Evolutionary conservation across 306 rosid genomes (phyloP), one percentile per base, ranked within the genome.

Genomic region (Gynostemma pentaphyllum): DNA sequence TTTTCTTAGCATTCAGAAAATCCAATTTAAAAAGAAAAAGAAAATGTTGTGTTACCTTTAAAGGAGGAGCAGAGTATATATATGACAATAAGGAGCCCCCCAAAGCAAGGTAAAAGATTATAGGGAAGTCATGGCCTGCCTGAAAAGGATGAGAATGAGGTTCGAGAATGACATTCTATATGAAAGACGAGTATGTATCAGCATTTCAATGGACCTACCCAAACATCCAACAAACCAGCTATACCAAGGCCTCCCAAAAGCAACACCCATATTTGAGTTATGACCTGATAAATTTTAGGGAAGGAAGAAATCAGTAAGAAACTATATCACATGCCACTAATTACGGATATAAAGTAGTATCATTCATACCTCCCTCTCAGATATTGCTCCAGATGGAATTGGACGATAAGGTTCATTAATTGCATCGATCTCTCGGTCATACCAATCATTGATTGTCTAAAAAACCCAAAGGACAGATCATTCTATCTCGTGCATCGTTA

Each of bases 341-440:
- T n/a, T 27, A 27, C 36, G 64, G n/a, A 51, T 22, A 59, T 30
- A 49, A 34, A 66, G 3, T 36, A 13, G 61, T 40, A 3, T 54
- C 23, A 48, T 28, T 21, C 71, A 66, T 72, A 83, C 99, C 96
- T 92, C 99, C 66, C 73, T 80, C 83, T 92, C 96, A 69, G 99
- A 76, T 75, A 88, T 92, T 54, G 85, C 90, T 26, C 99, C 99
- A 0, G 99, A 92, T 65, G 99, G 99, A 81, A 92, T 92, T 45
- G 99, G 99, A 44, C 99, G 88, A 65, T 92, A 92, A 68, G 99
- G 99, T 72, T 92, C 99, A 32, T 92, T 92, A 48, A 92, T 92
- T 21, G 99, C 99, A 81, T 92, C 96, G 16, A 88, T 86, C 60
- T 92, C 99, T 78, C 96, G 79, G 80, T 88, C 99, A 77, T 92